Conservation (phyloP, 2,329 filamentous ascomycete species). For the Hypoxylon sp. region DNA sequence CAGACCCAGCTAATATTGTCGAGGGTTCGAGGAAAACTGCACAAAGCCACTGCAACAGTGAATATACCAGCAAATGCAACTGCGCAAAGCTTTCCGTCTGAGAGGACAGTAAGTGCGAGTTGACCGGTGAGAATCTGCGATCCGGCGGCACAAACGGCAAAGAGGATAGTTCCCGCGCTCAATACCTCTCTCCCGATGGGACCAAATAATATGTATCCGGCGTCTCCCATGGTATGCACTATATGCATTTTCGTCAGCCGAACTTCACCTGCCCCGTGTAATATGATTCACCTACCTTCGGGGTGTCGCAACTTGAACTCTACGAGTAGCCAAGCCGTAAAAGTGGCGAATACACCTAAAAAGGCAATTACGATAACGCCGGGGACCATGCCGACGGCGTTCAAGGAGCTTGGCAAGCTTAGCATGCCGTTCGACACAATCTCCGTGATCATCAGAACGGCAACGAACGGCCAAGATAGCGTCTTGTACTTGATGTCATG, state of each 20-base stretch:
- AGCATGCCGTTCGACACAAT: slow-evolving; percentile 68
- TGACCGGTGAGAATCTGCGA: slow-evolving; percentile 65
- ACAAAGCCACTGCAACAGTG: slow-evolving; percentile 60
- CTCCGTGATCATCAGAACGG: slow-evolving; percentile 68
- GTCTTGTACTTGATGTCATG: slow-evolving; percentile 66
- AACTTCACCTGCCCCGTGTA: slow-evolving; percentile 25
- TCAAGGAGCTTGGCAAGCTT: slow-evolving; percentile 64
- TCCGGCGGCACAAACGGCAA: slow-evolving; percentile 65
- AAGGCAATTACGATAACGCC: slow-evolving; percentile 65
- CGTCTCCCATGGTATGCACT: slow-evolving; percentile 71
- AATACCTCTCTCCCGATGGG: slow-evolving; percentile 64
- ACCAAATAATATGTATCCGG: slow-evolving; percentile 67
- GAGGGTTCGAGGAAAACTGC: slow-evolving; percentile 63
- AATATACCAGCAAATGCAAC: slow-evolving; percentile 66
- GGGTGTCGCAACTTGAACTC: slow-evolving; percentile 67
- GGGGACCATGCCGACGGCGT: slow-evolving; percentile 65
- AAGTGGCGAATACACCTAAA: slow-evolving; percentile 64
- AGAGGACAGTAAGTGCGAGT: slow-evolving; percentile 62
- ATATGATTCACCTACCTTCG: slow-evolving; percentile 57
- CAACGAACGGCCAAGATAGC: slow-evolving; percentile 64
- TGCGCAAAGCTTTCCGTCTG: slow-evolving; percentile 61
- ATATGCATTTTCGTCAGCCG: slow-evolving; percentile 40
- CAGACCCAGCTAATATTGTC: slow-evolving; percentile 63
- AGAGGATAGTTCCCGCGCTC: slow-evolving; percentile 63
- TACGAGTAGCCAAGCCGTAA: slow-evolving; percentile 63